Evolutionary conservation across 2,329 filamentous ascomycete genomes (phyloP), one percentile per base, ranked within the genome.

Genomic region (Calonectria pteridis): DNA sequence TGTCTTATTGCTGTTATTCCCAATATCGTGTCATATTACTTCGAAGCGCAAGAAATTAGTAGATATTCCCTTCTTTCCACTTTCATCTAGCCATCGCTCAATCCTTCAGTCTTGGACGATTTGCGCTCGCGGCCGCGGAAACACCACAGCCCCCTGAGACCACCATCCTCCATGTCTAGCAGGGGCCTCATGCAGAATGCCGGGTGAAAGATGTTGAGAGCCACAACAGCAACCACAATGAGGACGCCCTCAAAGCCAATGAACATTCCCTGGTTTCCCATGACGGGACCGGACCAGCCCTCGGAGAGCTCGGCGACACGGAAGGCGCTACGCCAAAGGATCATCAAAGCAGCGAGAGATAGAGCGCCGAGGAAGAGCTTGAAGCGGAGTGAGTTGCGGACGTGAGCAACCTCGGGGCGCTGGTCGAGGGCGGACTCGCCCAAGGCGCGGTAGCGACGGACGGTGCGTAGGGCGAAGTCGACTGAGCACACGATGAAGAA

Each of bases 301-400:
- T 89, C 86, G 75, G 88, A 90, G 75, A 94, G 84, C 86, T 94
- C 93, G 0, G 89, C 90, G 28, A 93, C 89, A 69, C 93, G 89
- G 83, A 91, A 94, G 51, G 91, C 89, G 76, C 89, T 92, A 11
- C 93, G 87, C 78, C 90, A 89, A 74, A 94, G 89, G 78, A 94
- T 91, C 77, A 88, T 89, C 16, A 93, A 67, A n/a, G 91, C 92
- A 2, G 91, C 88, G 2, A 93, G 81, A 1, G 84, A 81, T 23
- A 93, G 85, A 14, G 89, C 90, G n/a, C 78, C 79, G 6, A 92
- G 81, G 81, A 93, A 93, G 16, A 85, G 85, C 69, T 85, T 85
- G 84, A 93, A 92, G 29, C 82, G 79, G 58, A 77, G 78, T 18
- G 86, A 86, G 50, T 80, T 72, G 37, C 88, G 85, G 49, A 89